Base-by-base conservation (phyloP, 176 grass and related monocot genomes). In the Otatea glauca region DNA sequence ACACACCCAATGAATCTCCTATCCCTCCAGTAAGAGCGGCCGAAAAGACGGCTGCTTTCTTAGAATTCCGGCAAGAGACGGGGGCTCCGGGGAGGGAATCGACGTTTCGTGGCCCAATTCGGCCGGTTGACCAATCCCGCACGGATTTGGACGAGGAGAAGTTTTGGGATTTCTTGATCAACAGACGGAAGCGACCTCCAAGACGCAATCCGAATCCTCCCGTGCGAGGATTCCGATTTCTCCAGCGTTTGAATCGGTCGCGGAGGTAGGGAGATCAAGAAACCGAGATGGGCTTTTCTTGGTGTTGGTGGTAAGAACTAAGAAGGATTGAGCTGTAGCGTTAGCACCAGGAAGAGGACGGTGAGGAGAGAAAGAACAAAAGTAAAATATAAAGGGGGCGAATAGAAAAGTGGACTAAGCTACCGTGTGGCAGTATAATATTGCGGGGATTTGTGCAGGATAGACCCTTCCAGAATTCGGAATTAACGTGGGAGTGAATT, bases 71-170 rank as follows among this genome's bases (percentile, higher is more conserved):
- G 67, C 41, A 34, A 83, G 59, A 63, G 37, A 18, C 9, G 78
- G 20, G n/a, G 7, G 21, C 21, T 66, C 54, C 56, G 39, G 23
- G 56, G 65, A 29, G 42, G 24, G 65, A 42, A 82, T 81, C 29
- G 78, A 83, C 65, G 78, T 78, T 14, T 73, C 67, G 64, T 61
- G 74, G 21, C 74, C 84, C 49, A 83, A 90, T 79, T 68, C 34
- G 64, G 70, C 79, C n/a, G 84, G 42, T 90, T 75, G 68, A 87
- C 89, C 84, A 83, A 51, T 58, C 80, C 84, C 41, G 13, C 79
- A 87, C 73, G 80, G 75, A 90, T 84, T 81, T 67, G 88, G 70
- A 32, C 5, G 1, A 17, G 34, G 77, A 21, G 64, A 67, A 69
- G 49, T 80, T 85, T 51, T 25, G 70, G 88, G 82, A 60, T 80